A percentile compares a stretch with the other conserved stretches of the same genome.
phyloP scores from a whole-genome alignment of 805 yeast genomes.

The Candida cerambycidarum region DNA sequence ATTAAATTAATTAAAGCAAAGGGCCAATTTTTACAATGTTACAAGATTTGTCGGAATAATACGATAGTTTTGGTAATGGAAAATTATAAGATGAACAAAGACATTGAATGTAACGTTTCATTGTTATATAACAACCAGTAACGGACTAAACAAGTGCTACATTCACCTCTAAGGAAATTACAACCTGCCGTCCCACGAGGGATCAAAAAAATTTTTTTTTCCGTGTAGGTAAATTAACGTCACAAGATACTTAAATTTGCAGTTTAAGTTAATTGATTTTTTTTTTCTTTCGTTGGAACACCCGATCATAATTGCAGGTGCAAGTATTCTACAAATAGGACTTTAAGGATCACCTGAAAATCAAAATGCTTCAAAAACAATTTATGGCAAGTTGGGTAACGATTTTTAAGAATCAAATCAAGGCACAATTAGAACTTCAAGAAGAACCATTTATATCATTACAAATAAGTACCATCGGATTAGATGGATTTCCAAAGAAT shows the following conservation, averaged over 20 bases:
- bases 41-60: too few relatives aligned
- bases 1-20: too few relatives aligned
- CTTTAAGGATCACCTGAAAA: neutral
- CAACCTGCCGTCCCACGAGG: slow-evolving; percentile 15
- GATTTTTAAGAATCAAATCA: slow-evolving; percentile 36
- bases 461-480: slow-evolving; percentile 67
- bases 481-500: slow-evolving; percentile 54
- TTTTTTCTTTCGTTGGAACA: neutral
- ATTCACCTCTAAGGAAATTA: neutral
- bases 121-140: too few relatives aligned
- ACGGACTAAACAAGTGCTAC: too few relatives aligned
- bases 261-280: neutral
- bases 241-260: slow-evolving; percentile 8
- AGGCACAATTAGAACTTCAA: slow-evolving; percentile 17
- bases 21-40: too few relatives aligned
- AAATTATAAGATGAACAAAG: too few relatives aligned
- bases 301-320: neutral
- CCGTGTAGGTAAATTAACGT: slow-evolving; percentile 6
- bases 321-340: neutral
- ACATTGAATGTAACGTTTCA: too few relatives aligned
- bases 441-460: slow-evolving; percentile 56
- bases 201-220: slow-evolving; percentile 7
- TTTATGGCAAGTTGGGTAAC: slow-evolving; percentile 77
- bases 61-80: too few relatives aligned
- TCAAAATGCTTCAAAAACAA: slow-evolving; percentile 29